These are phyloP conservation scores for Areca catechu DNA, from an alignment of 176 grass and related monocot species.

Conservation along the genomic window DNA sequence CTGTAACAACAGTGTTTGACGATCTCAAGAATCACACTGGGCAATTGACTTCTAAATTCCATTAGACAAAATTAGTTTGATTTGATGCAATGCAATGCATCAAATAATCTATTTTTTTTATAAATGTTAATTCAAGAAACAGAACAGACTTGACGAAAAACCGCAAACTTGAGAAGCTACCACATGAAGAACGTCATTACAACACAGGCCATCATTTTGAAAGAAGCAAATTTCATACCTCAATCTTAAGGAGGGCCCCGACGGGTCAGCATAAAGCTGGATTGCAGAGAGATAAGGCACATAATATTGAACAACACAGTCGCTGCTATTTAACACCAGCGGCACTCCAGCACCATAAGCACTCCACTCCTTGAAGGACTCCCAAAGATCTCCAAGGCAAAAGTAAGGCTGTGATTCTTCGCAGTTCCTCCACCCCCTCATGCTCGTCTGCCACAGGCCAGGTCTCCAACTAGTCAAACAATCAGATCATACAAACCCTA, in stretches of 20 bases:
- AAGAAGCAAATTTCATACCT: slow-evolving; percentile 33
- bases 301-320: slow-evolving; percentile 83
- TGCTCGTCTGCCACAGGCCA: slow-evolving; percentile 29
- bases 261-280: slow-evolving; percentile 58
- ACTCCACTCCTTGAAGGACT: slow-evolving; percentile 95
- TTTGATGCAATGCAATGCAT: too few species aligned
- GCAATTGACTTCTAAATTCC: too few species aligned
- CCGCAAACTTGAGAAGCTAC: too few species aligned
- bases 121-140: too few species aligned
- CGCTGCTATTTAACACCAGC: slow-evolving; percentile 64
- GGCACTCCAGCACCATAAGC: slow-evolving; percentile 93
- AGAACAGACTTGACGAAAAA: too few species aligned
- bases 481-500: neutral
- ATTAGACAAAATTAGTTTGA: too few species aligned
- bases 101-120: too few species aligned
- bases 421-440: slow-evolving; percentile 39
- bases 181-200: neutral
- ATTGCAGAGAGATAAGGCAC: slow-evolving; percentile 94
- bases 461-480: slow-evolving; percentile 4
- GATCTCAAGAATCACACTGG: too few species aligned
- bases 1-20: too few species aligned
- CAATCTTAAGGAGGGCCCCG: slow-evolving; percentile 30
- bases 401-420: slow-evolving; percentile 53
- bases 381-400: slow-evolving; percentile 82
- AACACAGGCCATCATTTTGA: too few species aligned